phyloP scores from a whole-genome alignment of 2,329 filamentous ascomycete species.

The Lachnum nothofagi region DNA sequence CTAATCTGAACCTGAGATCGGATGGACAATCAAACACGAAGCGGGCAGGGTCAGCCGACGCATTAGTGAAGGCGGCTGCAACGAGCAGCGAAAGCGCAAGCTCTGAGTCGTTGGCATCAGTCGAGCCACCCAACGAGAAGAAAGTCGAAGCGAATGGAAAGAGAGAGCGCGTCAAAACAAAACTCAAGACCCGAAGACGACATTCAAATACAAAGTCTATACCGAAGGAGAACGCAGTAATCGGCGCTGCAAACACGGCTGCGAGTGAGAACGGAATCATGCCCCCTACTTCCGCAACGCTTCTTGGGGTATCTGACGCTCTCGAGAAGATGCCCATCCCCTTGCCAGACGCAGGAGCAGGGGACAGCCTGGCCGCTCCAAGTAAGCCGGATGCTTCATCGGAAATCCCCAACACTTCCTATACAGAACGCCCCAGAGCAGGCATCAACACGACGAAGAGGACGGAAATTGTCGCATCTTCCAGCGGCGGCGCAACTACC shows the following conservation, averaged over 20 bases:
- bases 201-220: conserved; percentile 21
- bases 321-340: conserved; percentile 16
- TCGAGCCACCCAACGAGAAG: conserved; percentile 10
- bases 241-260: background rate
- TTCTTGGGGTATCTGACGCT: conserved; percentile 12
- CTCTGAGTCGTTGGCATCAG: conserved; percentile 17
- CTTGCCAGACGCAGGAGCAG: background rate
- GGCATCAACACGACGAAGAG: background rate
- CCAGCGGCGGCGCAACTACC: conserved; percentile 3
- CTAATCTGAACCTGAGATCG: conserved; percentile 25
- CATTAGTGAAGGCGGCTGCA: conserved; percentile 14
- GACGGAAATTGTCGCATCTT: background rate
- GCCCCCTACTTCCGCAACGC: conserved; percentile 15
- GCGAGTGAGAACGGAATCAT: conserved; percentile 5
- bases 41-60: conserved; percentile 11
- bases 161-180: conserved; percentile 29
- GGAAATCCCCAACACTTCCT: background rate
- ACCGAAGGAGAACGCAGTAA: conserved; percentile 8
- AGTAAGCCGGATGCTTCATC: background rate
- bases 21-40: conserved; percentile 9
- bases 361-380: conserved; percentile 2
- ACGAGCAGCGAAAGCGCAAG: conserved; percentile 13
- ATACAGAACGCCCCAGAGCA: background rate
- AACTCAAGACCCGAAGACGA: conserved; percentile 28
- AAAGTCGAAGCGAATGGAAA: conserved; percentile 16